Base-by-base conservation (phyloP, 176 grass and related monocot species). In the Aegilops bicornis region DNA sequence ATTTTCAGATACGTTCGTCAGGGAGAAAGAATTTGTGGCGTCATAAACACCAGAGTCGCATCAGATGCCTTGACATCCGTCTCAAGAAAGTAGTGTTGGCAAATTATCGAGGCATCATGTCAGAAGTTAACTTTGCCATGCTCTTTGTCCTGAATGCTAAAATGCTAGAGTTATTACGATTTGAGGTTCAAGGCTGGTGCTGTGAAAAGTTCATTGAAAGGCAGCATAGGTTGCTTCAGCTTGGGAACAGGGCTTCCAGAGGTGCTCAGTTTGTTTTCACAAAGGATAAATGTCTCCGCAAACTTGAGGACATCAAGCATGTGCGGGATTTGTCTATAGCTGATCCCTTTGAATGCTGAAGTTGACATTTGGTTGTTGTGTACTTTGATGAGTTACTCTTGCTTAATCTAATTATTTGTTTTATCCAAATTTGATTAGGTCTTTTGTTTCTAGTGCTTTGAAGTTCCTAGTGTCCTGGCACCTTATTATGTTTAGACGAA, bases 31-130 rank as follows among this genome's bases (percentile, higher is more conserved):
- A 3, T 45, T n/a, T 12, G 6, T 74, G 39, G 71, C 40, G 13
- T 73, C 70, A 23, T 74, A 47, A 74, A 27, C 71, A 74, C 71
- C 43, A 73, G 71, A 43, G n/a, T 74, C 71, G 17, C n/a, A 74
- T 74, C 71, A 74, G 7, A 74, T 47, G 71, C 71, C 71, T 74
- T 74, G 71, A 74, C 40, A 74, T 74, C 71, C 40, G 71, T 14
- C 39, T 74, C 71, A 74, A 74, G 71, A 27, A 24, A 74, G 7
- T 74, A 8, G 40, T 74, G 39, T 74, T 74, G 13, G 43, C 42
- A 47, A 16, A 47, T 42, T 74, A 47, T 74, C 2, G 1, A 3
- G 40, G 71, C 6, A 1, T 1, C 71, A 4, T 27, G 71, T 1
- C 5, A 27, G 40, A 74, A 4, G 40, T 74, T 74, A 47, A 74